Base-by-base conservation (phyloP, 768 basidiomycete genomes). In the Kwoniella europaea region DNA sequence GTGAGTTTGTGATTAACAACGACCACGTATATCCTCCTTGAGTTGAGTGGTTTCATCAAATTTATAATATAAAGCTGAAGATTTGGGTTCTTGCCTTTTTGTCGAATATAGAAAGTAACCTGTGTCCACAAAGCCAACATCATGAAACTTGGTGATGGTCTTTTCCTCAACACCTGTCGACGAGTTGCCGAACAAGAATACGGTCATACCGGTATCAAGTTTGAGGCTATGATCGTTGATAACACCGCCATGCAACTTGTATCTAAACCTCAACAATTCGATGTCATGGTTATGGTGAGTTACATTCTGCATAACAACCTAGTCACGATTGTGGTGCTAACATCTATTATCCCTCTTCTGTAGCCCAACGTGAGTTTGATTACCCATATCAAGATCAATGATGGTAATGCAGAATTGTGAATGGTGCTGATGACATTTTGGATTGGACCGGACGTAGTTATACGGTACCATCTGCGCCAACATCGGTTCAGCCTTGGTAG, bases 81-180 rank as follows among this genome's bases (percentile, higher is more conserved):
- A 2, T 24, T 46, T 10, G n/a, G 0, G 2, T 15, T 18, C 7
- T 27, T n/a, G 10, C 3, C 46, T 50, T 22, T 16, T 24, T 50
- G 58, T 27, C 72, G 6, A 35, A 35, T 35, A 7, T 35, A 96
- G 94, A 98, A 96, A 91, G 96, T 99, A 76, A 99, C 97, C 53
- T 98, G 95, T 82, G 94, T 99, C 56, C 97, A 99, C 90, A 99
- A 99, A 86, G 97, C 97, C 79, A 98, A 98, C 87, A 99, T 99
- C 87, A 99, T 99, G 97, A 99, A 99, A 85, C 90, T 98, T 78
- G 96, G 96, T 84, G 97, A 98, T 81, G 97, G 97, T 85, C 89
- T 99, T 54, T 98, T 98, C 90, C 88, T 98, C 78, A 95, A 94
- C 85, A 98, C 95, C 24, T 99, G 98, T 90, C 92, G 94, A 77